phyloP scores from a whole-genome alignment of 2,329 filamentous ascomycete genomes.

The Monosporascus sp. region DNA sequence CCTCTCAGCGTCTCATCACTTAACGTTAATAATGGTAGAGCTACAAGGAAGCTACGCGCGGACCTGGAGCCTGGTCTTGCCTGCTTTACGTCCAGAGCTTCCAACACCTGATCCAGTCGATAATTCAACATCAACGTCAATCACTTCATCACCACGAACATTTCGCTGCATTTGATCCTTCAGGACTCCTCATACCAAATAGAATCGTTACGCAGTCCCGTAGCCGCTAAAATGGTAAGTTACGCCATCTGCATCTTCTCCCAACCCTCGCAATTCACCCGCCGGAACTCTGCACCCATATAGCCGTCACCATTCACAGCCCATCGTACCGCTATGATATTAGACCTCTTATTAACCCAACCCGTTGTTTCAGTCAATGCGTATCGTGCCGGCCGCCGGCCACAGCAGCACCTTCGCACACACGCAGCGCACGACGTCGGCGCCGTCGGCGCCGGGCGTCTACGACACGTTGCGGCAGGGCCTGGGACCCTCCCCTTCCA shows the following conservation, averaged over 20 bases:
- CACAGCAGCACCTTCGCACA: constrained; percentile 64
- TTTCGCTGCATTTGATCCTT: no score
- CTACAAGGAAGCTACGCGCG: neutral
- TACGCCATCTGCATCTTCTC: neutral
- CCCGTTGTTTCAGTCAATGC: constrained; percentile 62
- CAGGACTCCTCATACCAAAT: neutral
- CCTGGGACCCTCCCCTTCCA: constrained; percentile 56
- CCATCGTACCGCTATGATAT: neutral
- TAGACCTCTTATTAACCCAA: neutral
- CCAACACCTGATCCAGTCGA: no score
- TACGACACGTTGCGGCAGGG: constrained; percentile 90
- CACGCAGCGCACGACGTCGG: constrained; percentile 56
- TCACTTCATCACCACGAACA: no score
- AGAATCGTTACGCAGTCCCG: neutral
- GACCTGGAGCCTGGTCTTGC: neutral
- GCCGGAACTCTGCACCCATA: neutral
- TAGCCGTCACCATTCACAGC: constrained; percentile 6
- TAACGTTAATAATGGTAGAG: no score
- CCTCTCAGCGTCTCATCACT: neutral
- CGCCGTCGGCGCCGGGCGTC: constrained; percentile 86
- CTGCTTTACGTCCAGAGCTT: neutral
- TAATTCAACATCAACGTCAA: no score
- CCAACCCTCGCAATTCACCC: neutral
- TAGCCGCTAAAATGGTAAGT: constrained; percentile 45
- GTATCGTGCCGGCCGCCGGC: constrained; percentile 70